These are phyloP conservation scores for Oleoguttula mirabilis DNA, from an alignment of 495 filamentous ascomycete genomes.

Conservation along the genomic window DNA sequence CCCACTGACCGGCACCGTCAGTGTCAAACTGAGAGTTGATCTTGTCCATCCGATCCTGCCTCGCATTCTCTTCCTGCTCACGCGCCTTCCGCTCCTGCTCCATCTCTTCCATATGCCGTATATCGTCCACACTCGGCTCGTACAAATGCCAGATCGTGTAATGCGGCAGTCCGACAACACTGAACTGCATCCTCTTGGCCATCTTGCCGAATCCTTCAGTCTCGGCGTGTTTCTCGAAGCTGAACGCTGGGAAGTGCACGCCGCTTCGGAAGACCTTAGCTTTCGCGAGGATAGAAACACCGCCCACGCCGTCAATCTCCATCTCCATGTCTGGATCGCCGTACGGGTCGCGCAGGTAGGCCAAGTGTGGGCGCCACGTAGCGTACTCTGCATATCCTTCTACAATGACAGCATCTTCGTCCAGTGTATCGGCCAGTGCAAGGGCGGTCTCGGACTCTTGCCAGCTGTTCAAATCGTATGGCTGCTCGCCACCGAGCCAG, in stretches of 20 bases:
- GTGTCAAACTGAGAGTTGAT: constrained; percentile 57
- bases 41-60: constrained; percentile 49
- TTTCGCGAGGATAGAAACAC: constrained; percentile 95
- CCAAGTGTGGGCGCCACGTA: constrained; percentile 94
- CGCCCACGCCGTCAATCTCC: constrained; percentile 96
- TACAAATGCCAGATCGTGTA: constrained; percentile 99
- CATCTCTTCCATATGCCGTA: constrained; percentile 96
- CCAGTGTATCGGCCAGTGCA: constrained; percentile 82
- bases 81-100: constrained; percentile 64
- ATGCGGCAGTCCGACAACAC: constrained; percentile 92
- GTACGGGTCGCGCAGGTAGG: constrained; percentile 93
- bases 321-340: constrained; percentile 99
- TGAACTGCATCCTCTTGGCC: constrained; percentile 90
- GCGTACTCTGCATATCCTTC: constrained; percentile 99
- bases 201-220: constrained; percentile 99
- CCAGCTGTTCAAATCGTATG: constrained; percentile 98
- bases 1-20: constrained; percentile 45
- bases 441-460: constrained; percentile 97
- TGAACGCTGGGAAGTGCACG: constrained; percentile 96
- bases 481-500: constrained; percentile 98
- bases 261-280: constrained; percentile 87
- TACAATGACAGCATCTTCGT: constrained; percentile 98
- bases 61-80: constrained; percentile 58
- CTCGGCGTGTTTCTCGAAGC: constrained; percentile 97
- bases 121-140: constrained; percentile 93